Evolutionary conservation across 257 asterid species (phyloP).

Genomic region (Solanum arcanum): DNA sequence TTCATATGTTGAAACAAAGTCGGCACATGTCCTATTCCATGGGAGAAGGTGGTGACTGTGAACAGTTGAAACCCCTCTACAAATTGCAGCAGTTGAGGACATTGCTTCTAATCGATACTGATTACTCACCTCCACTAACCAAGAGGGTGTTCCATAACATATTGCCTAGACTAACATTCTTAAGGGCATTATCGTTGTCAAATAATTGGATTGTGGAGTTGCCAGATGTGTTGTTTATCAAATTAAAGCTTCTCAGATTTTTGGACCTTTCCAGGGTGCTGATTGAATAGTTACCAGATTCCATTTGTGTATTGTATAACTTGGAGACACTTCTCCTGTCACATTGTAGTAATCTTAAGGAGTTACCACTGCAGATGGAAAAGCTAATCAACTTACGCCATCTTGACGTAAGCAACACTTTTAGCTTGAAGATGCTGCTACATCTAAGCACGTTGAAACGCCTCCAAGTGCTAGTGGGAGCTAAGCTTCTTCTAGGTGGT

Average conservation of each 20-base stretch:
- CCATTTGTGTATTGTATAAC: neutral
- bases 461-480: neutral
- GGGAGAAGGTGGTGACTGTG: neutral
- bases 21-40: neutral
- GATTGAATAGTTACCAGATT: neutral
- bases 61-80: neutral
- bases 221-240: neutral
- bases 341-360: neutral
- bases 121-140: neutral
- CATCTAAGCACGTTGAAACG: neutral
- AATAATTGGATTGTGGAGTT: neutral
- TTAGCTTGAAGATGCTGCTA: neutral
- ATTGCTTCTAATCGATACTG: neutral
- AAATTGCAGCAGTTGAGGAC: neutral
- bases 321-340: neutral
- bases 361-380: neutral
- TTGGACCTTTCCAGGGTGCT: neutral
- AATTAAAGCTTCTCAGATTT: neutral
- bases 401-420: neutral
- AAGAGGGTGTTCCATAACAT: neutral
- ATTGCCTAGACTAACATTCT: neutral
- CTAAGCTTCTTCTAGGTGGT: neutral
- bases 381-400: neutral
- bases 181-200: neutral
- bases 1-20: neutral